A percentile compares a stretch with the other conserved stretches of the same genome.
phyloP scores from a whole-genome alignment of 2,329 filamentous ascomycete species.

The Colletotrichum sp. region DNA sequence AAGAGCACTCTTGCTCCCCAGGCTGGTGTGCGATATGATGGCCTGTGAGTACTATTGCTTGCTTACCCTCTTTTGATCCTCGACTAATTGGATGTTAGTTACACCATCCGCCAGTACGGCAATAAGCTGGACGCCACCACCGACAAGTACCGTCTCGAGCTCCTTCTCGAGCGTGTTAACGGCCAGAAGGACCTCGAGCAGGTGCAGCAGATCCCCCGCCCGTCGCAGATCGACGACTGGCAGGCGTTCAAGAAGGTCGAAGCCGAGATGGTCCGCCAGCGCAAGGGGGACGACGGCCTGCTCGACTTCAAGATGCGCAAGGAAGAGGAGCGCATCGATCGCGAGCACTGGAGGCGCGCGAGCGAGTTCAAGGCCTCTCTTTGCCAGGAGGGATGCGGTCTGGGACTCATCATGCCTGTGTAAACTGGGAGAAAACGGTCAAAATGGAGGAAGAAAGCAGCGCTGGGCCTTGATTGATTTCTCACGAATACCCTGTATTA shows the following conservation, averaged over 20 bases:
- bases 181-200: conserved; percentile 47
- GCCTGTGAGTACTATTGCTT: conserved; percentile 48
- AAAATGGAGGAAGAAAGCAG: not conserved
- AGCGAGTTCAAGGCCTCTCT: conserved; percentile 19
- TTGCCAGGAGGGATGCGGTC: not conserved
- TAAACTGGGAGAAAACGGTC: not conserved
- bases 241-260: conserved; percentile 47
- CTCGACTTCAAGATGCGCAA: conserved; percentile 20
- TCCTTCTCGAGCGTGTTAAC: conserved; percentile 50
- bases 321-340: conserved; percentile 20
- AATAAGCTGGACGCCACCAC: conserved; percentile 43
- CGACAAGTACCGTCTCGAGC: conserved; percentile 46
- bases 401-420: conserved; percentile 1
- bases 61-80: not conserved
- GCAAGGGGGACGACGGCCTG: conserved; percentile 17
- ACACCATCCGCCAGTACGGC: conserved; percentile 53
- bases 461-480: not conserved
- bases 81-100: conserved; percentile 38
- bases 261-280: conserved; percentile 17
- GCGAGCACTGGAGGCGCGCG: conserved; percentile 20
- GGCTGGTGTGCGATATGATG: conserved; percentile 62
- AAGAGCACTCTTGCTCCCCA: conserved; percentile 56
- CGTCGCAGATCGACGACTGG: conserved; percentile 64
- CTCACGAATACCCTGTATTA: conserved; percentile 16
- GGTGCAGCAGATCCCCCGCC: conserved; percentile 50